These are phyloP conservation scores for Rhodomyrtus psidioides DNA, from an alignment of 441 rosid species.

Conservation along the genomic window DNA sequence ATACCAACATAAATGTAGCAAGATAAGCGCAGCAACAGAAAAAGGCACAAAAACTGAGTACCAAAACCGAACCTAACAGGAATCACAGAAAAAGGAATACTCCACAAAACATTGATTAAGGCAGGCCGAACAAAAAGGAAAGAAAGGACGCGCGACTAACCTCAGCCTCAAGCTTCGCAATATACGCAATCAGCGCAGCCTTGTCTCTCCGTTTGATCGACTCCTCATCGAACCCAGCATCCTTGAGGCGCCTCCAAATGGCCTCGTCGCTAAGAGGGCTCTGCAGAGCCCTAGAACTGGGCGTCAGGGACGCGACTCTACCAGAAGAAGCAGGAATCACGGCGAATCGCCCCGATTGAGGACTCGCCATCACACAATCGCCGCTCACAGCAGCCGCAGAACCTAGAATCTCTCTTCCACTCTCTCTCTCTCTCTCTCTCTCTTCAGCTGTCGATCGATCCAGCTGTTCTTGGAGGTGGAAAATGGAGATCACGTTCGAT, in stretches of 20 bases:
- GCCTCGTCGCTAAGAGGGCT: constrained; percentile 38
- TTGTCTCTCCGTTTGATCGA: constrained; percentile 59
- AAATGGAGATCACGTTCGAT: background rate
- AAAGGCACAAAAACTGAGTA: background rate
- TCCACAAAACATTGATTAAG: background rate
- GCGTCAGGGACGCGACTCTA: constrained; percentile 18
- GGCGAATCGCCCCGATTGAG: constrained; percentile 25
- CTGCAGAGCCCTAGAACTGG: constrained; percentile 46
- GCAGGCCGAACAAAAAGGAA: background rate
- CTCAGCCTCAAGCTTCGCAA: constrained; percentile 91
- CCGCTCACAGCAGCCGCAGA: background rate
- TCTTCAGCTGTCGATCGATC: background rate
- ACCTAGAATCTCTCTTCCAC: background rate
- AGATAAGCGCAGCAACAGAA: background rate
- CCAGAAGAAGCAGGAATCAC: constrained; percentile 23
- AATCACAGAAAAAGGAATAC: background rate
- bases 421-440: background rate
- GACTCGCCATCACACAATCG: constrained; percentile 38
- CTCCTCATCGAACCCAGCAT: constrained; percentile 64
- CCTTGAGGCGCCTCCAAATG: constrained; percentile 65
- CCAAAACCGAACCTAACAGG: background rate
- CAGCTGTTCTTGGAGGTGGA: background rate
- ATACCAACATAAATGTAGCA: background rate
- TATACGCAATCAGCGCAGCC: constrained; percentile 74
- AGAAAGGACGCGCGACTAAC: constrained; percentile 17